Base-by-base conservation (phyloP, 345 rosid genomes). In the Hibiscus tridactylites region DNA sequence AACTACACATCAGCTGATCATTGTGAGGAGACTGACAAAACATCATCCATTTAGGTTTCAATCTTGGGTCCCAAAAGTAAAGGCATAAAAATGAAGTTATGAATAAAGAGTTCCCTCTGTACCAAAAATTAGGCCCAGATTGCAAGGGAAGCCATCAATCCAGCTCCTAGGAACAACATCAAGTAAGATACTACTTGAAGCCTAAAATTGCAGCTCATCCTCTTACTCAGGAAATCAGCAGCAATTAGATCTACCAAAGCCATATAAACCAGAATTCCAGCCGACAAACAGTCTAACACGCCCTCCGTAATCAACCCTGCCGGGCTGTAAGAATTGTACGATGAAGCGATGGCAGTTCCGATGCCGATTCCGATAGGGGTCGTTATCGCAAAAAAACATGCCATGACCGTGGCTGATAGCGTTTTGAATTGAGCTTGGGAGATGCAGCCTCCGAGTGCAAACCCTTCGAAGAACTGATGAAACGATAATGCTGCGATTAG, bases 381-480 rank as follows among this genome's bases (percentile, higher is more conserved):
- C 6, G 98, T 95, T 2, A 92, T 17, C 21, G 90, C 87, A 1
- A 95, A 95, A 67, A 92, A 92, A 46, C 85, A 86, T 1, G 91
- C 94, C 99, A 92, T 90, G 16, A 87, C 0, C 2, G 85, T 54
- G 3, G 94, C 79, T 6, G 94, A 84, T 0, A 60, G 44, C 0
- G 77, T 77, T 74, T 82, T 88, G 77, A 90, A 85, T 46, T 80
- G 85, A 1, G 99, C 98, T 78, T 92, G 96, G 3, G 96, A 85
- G 3, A 90, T 85, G 85, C 98, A 95, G 42, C 99, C 99, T 54
- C 96, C 98, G 0, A 92, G 91, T 0, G 98, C 97, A 24, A 92
- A 87, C 28, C 98, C 99, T 87, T 95, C 99, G n/a, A 95, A 95
- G 83, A 95, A 90, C 37, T 92, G 99, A 69, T 95, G 99, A 76